Base-by-base conservation (phyloP, 495 filamentous ascomycete genomes). In the Hypoxylon rickii region DNA sequence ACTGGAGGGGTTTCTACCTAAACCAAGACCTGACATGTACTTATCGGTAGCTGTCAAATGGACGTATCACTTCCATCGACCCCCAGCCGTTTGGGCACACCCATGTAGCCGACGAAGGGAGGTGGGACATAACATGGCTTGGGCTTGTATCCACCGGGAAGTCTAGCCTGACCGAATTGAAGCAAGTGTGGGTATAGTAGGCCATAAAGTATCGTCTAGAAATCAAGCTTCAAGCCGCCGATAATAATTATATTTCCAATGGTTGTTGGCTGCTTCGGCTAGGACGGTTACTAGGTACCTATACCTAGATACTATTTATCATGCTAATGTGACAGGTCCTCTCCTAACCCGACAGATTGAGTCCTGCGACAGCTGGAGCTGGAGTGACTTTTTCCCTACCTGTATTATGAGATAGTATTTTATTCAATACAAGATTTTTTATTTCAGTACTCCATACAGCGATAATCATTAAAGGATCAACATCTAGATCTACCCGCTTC, bases 81-180 rank as follows among this genome's bases (percentile, higher is more conserved):
- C 24, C 29, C 24, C 34, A 8, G 39, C 44, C 37, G 43, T 56
- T 45, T 57, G 52, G 43, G 19, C 34, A 32, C 42, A n/a, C n/a
- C n/a, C n/a, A n/a, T n/a, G n/a, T n/a, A n/a, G n/a, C n/a, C 37
- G 16, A 19, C 36, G 39, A 19, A 21, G 16, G 33, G 24, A 17
- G 49, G 59, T 57, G 59, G 59, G 47, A 53, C 59, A 10, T 20
- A 34, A 52, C 22, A 16, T 51, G 37, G 59, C 44, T 53, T 57
- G 34, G 48, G 38, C 44, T 57, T 24, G 52, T 40, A 48, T 52
- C 58, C 58, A 36, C 16, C 13, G 31, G 39, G 3, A 56, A 61
- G 52, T 55, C 58, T 61, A 48, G 58, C 58, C 51, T 51, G 58
- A 51, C 51, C 51, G 58, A 21, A 51, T 31, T 22, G 40, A 48